A percentile compares a stretch with the other conserved stretches of the same genome.
Evolutionary conservation across 2,329 filamentous ascomycete species (phyloP).

Genomic region (Colletotrichum cordylinicola): DNA sequence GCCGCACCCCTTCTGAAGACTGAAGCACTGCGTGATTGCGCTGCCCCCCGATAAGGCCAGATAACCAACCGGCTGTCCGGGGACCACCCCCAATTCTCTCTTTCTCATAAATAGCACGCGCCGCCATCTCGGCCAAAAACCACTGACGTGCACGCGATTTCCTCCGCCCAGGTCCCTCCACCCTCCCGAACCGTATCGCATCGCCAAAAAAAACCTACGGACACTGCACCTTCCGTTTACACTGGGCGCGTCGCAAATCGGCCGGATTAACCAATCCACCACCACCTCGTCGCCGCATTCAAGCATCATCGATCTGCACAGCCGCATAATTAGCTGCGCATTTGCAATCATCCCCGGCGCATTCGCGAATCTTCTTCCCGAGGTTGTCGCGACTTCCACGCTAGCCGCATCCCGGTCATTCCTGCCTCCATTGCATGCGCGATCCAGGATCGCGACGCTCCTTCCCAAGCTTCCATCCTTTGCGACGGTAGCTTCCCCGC

Average conservation of each 20-base stretch:
- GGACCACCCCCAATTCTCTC: slow-evolving; percentile 36
- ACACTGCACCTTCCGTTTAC: neutral
- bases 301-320: neutral
- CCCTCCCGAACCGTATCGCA: slow-evolving; percentile 11
- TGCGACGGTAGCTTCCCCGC: neutral
- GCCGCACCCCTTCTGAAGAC: slow-evolving; percentile 16
- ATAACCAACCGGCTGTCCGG: slow-evolving; percentile 38
- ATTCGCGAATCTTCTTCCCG: neutral
- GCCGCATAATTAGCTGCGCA: neutral
- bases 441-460: neutral
- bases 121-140: slow-evolving; percentile 47
- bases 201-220: slow-evolving; percentile 4
- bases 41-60: slow-evolving; percentile 42
- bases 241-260: neutral
- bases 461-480: neutral
- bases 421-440: neutral
- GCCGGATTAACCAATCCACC: slow-evolving; percentile 12
- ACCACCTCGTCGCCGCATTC: neutral
- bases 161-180: slow-evolving; percentile 41
- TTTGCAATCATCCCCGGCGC: neutral
- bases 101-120: slow-evolving; percentile 52
- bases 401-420: neutral
- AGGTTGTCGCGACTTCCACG: neutral
- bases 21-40: neutral
- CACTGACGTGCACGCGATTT: slow-evolving; percentile 54